Conservation (phyloP, 2,329 filamentous ascomycete genomes). For the Lachnellula cervina region DNA sequence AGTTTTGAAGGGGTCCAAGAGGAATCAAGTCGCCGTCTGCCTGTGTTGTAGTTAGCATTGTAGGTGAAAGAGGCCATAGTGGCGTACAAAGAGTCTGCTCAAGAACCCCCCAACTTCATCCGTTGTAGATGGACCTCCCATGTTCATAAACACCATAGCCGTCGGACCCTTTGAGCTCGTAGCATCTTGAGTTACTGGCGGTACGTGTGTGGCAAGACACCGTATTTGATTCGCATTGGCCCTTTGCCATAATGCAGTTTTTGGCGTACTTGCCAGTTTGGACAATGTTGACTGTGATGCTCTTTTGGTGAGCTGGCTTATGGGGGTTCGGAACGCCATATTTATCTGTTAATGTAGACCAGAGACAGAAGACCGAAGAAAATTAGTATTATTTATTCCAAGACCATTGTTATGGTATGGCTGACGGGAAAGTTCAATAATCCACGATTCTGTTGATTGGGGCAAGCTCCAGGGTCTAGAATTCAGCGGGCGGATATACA, state of each 20-base stretch:
- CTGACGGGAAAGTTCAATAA: no score
- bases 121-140: slow-evolving; percentile 89
- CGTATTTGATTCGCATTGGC: slow-evolving; percentile 34
- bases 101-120: slow-evolving; percentile 87
- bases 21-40: slow-evolving; percentile 92
- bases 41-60: slow-evolving; percentile 40
- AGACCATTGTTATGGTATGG: no score
- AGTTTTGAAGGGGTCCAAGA: slow-evolving; percentile 84
- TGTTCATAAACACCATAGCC: slow-evolving; percentile 98
- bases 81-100: slow-evolving; percentile 80
- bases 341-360: slow-evolving; percentile 25
- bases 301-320: slow-evolving; percentile 27
- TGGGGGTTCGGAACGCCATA: slow-evolving; percentile 40
- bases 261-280: slow-evolving; percentile 28
- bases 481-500: no score
- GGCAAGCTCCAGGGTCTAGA: no score
- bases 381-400: slow-evolving; percentile 4
- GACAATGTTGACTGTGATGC: slow-evolving; percentile 24
- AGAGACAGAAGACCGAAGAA: neutral
- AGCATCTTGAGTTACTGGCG: slow-evolving; percentile 75
- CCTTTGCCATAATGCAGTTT: slow-evolving; percentile 35
- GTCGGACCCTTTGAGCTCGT: slow-evolving; percentile 73
- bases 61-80: slow-evolving; percentile 6
- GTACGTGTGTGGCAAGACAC: slow-evolving; percentile 57
- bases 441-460: no score